These are phyloP conservation scores for Sclerotinia subarctica DNA, from an alignment of 2,329 filamentous ascomycete genomes.

Conservation along the genomic window DNA sequence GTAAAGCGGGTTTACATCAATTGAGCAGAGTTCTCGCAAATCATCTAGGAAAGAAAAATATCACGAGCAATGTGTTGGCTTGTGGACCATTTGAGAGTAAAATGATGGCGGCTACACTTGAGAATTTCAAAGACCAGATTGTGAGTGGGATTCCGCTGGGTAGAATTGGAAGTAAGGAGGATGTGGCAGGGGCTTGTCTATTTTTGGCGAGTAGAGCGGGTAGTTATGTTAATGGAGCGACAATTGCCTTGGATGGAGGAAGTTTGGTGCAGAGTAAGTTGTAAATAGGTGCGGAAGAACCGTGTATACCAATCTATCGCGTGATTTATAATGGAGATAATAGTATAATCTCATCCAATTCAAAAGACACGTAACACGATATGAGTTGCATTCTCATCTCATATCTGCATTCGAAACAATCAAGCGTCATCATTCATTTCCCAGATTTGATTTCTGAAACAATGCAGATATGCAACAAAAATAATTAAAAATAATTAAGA, in stretches of 20 bases:
- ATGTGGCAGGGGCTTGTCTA: conserved; percentile 69
- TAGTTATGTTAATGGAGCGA: conserved; percentile 62
- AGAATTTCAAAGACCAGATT: conserved; percentile 55
- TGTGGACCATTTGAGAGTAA: conserved; percentile 70
- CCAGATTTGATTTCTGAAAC: too few relatives aligned
- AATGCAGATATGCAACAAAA: too few relatives aligned
- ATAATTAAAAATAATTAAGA: too few relatives aligned
- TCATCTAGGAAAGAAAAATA: conserved; percentile 57
- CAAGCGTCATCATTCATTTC: too few relatives aligned
- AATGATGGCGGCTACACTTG: conserved; percentile 70
- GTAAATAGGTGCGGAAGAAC: conserved; percentile 32
- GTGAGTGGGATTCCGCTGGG: conserved; percentile 60
- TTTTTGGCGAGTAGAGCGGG: conserved; percentile 68
- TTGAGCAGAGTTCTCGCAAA: conserved; percentile 61
- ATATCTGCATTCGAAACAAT: too few relatives aligned
- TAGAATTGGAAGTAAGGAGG: conserved; percentile 63
- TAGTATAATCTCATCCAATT: background rate
- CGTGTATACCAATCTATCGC: background rate
- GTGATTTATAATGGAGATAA: background rate
- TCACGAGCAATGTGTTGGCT: conserved; percentile 66
- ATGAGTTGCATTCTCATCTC: too few relatives aligned
- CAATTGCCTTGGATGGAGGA: conserved; percentile 61
- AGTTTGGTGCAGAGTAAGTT: conserved; percentile 47
- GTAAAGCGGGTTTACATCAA: conserved; percentile 63
- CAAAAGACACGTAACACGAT: too few relatives aligned